These are phyloP conservation scores for Monosporozyma servazzii DNA, from an alignment of 805 yeast genomes.

Conservation along the genomic window DNA sequence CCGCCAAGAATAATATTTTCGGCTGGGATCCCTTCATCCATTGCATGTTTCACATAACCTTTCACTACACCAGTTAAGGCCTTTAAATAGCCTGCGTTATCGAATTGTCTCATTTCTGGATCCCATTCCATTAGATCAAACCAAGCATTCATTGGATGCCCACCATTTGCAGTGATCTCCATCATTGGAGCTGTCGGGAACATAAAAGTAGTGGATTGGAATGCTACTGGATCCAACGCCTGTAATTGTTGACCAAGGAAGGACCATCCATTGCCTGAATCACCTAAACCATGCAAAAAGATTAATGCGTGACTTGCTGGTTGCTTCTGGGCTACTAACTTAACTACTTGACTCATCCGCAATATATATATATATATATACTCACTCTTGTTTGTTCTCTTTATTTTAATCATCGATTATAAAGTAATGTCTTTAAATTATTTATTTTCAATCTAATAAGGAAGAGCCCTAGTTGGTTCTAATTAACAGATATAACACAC, in stretches of 20 bases:
- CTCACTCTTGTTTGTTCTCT: not conserved
- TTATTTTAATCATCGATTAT: not conserved
- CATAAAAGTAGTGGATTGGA: constrained; percentile 56
- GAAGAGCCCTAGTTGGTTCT: not conserved
- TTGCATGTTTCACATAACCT: constrained; percentile 37
- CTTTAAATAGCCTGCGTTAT: constrained; percentile 44
- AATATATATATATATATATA: not conserved
- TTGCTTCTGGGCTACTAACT: constrained; percentile 24
- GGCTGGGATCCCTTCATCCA: constrained; percentile 44
- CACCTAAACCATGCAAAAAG: constrained; percentile 86
- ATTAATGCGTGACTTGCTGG: constrained; percentile 58
- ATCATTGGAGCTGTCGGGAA: constrained; percentile 82
- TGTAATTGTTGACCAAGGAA: constrained; percentile 63
- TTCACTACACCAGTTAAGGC: constrained; percentile 31
- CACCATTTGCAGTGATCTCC: constrained; percentile 62
- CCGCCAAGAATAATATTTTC: constrained; percentile 85
- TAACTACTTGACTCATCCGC: constrained; percentile 19
- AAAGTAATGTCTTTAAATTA: not conserved
- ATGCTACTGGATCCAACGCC: constrained; percentile 29
- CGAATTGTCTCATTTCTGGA: constrained; percentile 34
- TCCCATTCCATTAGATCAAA: constrained; percentile 62
- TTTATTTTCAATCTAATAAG: not conserved
- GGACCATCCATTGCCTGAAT: constrained; percentile 82
- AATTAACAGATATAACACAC: not conserved
- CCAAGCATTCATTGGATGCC: constrained; percentile 73